A percentile compares a stretch with the other conserved stretches of the same genome.
phyloP scores from a whole-genome alignment of 2,329 filamentous ascomycete species.

The Epicoccum nigrum region DNA sequence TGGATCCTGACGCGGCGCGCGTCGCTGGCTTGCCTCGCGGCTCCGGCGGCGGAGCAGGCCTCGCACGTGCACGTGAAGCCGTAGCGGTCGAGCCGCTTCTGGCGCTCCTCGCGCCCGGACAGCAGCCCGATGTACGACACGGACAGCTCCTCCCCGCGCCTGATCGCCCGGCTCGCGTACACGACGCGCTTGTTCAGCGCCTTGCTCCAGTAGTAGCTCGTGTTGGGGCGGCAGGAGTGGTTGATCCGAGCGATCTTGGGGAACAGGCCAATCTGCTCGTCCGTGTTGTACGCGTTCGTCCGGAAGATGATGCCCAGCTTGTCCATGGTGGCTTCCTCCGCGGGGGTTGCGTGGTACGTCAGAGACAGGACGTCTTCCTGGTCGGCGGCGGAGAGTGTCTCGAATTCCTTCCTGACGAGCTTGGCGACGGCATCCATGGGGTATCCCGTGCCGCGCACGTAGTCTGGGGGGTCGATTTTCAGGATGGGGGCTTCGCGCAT shows the following conservation, averaged over 20 bases:
- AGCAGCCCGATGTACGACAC: conserved; percentile 49
- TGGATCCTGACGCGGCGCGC: conserved; percentile 35
- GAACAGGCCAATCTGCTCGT: conserved; percentile 39
- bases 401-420: conserved; percentile 34
- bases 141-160: conserved; percentile 49
- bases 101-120: conserved; percentile 34
- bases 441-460: conserved; percentile 36
- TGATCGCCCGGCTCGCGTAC: conserved; percentile 46
- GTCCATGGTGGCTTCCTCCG: conserved; percentile 28
- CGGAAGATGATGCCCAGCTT: conserved; percentile 40
- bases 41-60: conserved; percentile 41
- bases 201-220: conserved; percentile 48
- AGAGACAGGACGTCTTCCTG: conserved; percentile 39
- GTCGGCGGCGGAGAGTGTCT: conserved; percentile 23
- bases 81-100: conserved; percentile 42
- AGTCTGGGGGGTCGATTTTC: conserved; percentile 35
- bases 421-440: conserved; percentile 30
- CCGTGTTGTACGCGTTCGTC: conserved; percentile 47
- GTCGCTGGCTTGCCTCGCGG: conserved; percentile 32
- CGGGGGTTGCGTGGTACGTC: conserved; percentile 28
- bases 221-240: conserved; percentile 46
- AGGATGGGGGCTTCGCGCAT: conserved; percentile 50
- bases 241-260: conserved; percentile 47
- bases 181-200: conserved; percentile 39
- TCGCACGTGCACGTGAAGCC: conserved; percentile 47